Evolutionary conservation across 257 asterid species (phyloP).

Genomic region (Solanum sparsipilum): DNA sequence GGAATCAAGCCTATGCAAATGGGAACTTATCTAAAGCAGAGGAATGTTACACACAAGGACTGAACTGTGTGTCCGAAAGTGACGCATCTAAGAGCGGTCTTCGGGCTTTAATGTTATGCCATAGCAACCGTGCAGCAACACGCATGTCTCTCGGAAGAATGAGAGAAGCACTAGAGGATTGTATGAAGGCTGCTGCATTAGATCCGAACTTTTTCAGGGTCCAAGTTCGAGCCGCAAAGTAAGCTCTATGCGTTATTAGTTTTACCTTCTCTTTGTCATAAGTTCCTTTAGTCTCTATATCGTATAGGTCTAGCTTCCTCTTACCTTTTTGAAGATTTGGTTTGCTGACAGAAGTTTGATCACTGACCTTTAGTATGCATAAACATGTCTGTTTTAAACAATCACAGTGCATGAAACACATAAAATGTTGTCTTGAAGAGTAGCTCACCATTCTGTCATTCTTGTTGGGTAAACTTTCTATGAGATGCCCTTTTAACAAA

Average conservation of each 20-base stretch:
- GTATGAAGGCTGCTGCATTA: conserved; percentile 61
- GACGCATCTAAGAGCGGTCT: conserved; percentile 71
- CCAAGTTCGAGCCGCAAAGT: conserved; percentile 96
- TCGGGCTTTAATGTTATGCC: conserved; percentile 79
- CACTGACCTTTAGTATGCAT: neutral
- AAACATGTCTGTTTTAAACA: neutral
- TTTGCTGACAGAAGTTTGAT: neutral
- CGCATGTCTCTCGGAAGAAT: conserved; percentile 86
- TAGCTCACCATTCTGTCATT: neutral
- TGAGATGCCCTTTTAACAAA: neutral
- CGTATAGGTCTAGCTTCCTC: neutral
- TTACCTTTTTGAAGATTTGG: neutral
- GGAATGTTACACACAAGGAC: conserved; percentile 74
- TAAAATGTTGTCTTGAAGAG: neutral
- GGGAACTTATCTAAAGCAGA: conserved; percentile 83
- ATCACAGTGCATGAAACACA: neutral
- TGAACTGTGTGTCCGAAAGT: conserved; percentile 49
- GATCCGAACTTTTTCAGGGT: conserved; percentile 80
- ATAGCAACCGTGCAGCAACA: conserved; percentile 96
- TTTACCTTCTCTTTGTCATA: neutral
- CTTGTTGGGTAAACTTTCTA: neutral
- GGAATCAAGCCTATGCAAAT: conserved; percentile 89
- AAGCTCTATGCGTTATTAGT: conserved; percentile 11
- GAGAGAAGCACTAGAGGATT: conserved; percentile 87
- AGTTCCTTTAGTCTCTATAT: neutral